Conservation (phyloP, 495 filamentous ascomycete genomes). For the Astrothelium macrocarpum region DNA sequence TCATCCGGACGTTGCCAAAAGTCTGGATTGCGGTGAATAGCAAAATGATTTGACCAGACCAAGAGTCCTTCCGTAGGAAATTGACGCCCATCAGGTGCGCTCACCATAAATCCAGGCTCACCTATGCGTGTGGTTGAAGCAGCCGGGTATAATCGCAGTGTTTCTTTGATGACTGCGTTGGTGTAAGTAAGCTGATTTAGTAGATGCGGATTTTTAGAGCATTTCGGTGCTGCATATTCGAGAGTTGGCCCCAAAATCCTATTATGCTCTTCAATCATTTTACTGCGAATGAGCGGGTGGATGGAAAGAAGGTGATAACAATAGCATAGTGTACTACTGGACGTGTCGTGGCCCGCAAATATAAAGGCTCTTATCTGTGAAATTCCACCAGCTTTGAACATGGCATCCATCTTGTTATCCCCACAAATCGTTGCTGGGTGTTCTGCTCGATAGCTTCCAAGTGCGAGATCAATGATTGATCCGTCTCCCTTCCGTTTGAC, state of each 20-base stretch:
- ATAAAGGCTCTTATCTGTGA: conserved; percentile 32
- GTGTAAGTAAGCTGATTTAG: conserved; percentile 36
- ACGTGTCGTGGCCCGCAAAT: conserved; percentile 39
- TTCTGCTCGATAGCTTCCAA: conserved; percentile 26
- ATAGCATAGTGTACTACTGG: conserved; percentile 27
- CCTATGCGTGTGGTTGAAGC: conserved; percentile 16
- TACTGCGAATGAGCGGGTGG: conserved; percentile 19
- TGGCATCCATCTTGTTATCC: conserved; percentile 18
- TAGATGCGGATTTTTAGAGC: conserved; percentile 24
- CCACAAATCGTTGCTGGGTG: not conserved
- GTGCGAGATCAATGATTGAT: conserved; percentile 30
- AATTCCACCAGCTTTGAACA: conserved; percentile 24
- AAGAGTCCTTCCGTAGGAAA: conserved; percentile 25
- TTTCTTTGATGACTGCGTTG: conserved; percentile 39
- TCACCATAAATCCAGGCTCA: conserved; percentile 1
- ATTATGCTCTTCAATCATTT: conserved; percentile 31
- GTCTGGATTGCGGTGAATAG: conserved; percentile 27
- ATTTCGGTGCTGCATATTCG: conserved; percentile 11
- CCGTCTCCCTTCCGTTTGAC: conserved; percentile 3
- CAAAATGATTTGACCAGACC: conserved; percentile 28
- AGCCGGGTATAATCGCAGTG: conserved; percentile 33
- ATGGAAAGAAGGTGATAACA: conserved; percentile 25
- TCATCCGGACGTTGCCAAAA: conserved; percentile 25
- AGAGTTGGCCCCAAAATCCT: conserved; percentile 25
- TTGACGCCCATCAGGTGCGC: conserved; percentile 11